Evolutionary conservation across 2,329 filamentous ascomycete species (phyloP).

Genomic region (Xylariales sp.): DNA sequence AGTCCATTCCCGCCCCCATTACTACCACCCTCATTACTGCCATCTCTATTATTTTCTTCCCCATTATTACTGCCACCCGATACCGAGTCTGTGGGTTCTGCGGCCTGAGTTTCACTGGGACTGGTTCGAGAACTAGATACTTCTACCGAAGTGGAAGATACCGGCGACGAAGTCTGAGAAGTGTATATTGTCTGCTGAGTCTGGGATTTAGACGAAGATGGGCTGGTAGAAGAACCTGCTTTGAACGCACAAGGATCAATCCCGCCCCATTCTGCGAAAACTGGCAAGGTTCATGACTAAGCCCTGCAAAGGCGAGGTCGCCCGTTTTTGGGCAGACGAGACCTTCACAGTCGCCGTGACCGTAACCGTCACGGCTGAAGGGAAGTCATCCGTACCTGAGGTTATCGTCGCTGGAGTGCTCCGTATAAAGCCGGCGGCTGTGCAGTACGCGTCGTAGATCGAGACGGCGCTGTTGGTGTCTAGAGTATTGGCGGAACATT

Average conservation of each 20-base stretch:
- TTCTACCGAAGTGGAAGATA: constrained; percentile 24
- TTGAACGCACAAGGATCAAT: constrained; percentile 31
- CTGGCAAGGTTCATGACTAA: constrained; percentile 11
- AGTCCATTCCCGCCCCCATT: constrained; percentile 7
- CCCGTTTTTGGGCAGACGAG: constrained; percentile 22
- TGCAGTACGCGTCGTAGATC: constrained; percentile 30
- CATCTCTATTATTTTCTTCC: not conserved
- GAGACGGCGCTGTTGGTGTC: constrained; percentile 29
- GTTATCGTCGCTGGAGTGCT: constrained; percentile 12
- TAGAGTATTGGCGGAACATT: constrained; percentile 13
- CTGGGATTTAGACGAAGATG: constrained; percentile 11
- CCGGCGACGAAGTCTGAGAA: constrained; percentile 15
- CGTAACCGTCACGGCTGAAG: constrained; percentile 27
- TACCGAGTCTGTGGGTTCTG: constrained; percentile 13
- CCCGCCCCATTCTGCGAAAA: constrained; percentile 12
- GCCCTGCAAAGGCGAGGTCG: constrained; percentile 3
- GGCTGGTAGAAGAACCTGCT: constrained; percentile 21
- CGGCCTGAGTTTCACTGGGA: constrained; percentile 2
- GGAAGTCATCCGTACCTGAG: constrained; percentile 31
- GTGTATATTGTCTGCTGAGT: constrained; percentile 17
- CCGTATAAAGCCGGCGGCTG: constrained; percentile 22
- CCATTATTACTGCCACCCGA: constrained; percentile 2
- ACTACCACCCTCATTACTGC: not conserved
- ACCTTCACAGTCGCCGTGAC: constrained; percentile 29
- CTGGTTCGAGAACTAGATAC: constrained; percentile 13